Evolutionary conservation across 164 flowering plant genomes (phyloP), one percentile per base, ranked within the genome.

Genomic region (Aristolochia californica): DNA sequence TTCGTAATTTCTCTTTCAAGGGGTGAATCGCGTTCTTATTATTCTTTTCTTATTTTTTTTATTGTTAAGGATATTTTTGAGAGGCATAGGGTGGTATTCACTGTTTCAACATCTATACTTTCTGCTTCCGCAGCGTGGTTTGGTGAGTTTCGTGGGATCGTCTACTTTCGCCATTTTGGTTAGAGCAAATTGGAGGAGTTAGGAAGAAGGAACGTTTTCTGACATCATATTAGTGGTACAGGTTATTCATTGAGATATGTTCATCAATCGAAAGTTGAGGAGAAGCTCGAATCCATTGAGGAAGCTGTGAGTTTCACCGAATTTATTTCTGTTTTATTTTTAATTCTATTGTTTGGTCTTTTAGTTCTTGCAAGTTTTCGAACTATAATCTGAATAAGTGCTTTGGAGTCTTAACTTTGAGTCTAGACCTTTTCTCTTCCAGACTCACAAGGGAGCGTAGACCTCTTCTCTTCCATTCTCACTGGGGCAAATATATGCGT

Each of bases 81-180:
- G 81, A 75, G 82, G 68, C 96, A 91, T 65, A 82, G 64, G 68
- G 95, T 88, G 68, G 88, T 88, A 13, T 86, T 91, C 64, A 88
- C 98, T 13, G 38, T 91, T 51, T 71, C 80, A 10, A 91, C 96
- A 58, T 91, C 98, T 23, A 43, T 88, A 16, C 95, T 91, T 22
- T 88, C 98, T 13, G 77, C 87, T 64, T 87, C 75, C 5, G 66
- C 72, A 18, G 76, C 76, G 26, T 72, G 89, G 89, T 52, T 55
- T 47, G 98, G 98, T 87, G 62, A 71, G 83, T 65, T 54, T 22
- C 25, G 56, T 53, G 28, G 11, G 56, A 2, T 24, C 14, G 4
- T 53, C 34, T 10, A 20, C 1, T 9, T 20, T 26, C 22, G 5
- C 15, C 0, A 5, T 51, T 20, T 18, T 2, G 24, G 2, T 51